Evolutionary conservation across 1,284 basidiomycete species (phyloP).

Genomic region (Schizopora paradoxa): DNA sequence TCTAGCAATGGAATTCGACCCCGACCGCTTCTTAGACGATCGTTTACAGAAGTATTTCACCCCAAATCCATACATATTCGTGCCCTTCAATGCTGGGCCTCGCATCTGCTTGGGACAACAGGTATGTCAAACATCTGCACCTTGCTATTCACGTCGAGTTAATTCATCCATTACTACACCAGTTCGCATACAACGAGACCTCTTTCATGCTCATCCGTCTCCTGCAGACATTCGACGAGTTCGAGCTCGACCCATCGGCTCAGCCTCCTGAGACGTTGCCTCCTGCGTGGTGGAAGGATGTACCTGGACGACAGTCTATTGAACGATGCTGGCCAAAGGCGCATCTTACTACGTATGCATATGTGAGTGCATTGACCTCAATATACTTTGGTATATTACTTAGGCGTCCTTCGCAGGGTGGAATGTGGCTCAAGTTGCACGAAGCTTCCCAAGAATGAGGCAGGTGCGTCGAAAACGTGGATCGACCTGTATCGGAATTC

Average conservation of each 20-base stretch:
- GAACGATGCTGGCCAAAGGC: slow-evolving; percentile 33
- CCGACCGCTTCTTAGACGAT: slow-evolving; percentile 25
- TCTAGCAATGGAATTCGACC: slow-evolving; percentile 23
- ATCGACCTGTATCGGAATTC: too few relatives aligned
- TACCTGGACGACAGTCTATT: slow-evolving; percentile 30
- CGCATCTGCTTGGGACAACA: too few relatives aligned
- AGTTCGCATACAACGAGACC: slow-evolving; percentile 44
- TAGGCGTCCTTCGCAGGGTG: background rate
- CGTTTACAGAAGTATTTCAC: slow-evolving; percentile 17
- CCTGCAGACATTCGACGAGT: slow-evolving; percentile 33
- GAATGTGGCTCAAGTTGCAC: background rate
- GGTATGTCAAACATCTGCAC: background rate
- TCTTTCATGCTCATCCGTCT: slow-evolving; percentile 40
- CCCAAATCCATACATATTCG: slow-evolving; percentile 25
- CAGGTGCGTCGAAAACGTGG: too few relatives aligned
- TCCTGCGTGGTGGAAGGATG: slow-evolving; percentile 29
- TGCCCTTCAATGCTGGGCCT: slow-evolving; percentile 24
- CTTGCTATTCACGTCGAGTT: too few relatives aligned
- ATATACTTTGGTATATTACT: background rate
- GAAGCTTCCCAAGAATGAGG: background rate
- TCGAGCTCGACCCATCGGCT: slow-evolving; percentile 32
- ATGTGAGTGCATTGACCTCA: slow-evolving; percentile 27
- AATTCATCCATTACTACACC: slow-evolving; percentile 14
- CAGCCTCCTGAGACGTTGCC: slow-evolving; percentile 30
- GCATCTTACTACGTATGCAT: slow-evolving; percentile 36